Base-by-base conservation (phyloP, 2,329 filamentous ascomycete genomes). In the Elsinoe perseae region DNA sequence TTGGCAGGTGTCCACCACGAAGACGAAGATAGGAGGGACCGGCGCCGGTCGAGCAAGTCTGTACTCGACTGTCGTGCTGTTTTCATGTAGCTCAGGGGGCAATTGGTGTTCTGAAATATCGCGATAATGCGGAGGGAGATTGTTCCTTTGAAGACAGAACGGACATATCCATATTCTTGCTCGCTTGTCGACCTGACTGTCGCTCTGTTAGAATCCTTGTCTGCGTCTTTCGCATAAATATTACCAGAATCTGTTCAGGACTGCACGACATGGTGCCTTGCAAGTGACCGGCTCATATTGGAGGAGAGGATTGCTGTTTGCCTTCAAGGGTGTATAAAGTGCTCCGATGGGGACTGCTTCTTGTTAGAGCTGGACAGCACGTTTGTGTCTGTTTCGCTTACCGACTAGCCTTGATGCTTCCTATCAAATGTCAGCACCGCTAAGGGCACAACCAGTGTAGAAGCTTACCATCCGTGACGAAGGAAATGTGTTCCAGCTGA, bases 401-500 rank as follows among this genome's bases (percentile, higher is more conserved):
- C 69, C 69, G 61, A 96, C 91, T 55, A 96, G 83, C 60, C 91
- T 83, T 59, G 90, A 95, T 57, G 91, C 91, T 84, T 96, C 91
- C 88, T 95, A 65, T n/a, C 28, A 52, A 2, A 12, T 4, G 27
- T 56, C 28, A 58, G 58, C 42, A 32, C 55, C 30, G 44, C 28
- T 21, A 14, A 56, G 54, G 57, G 53, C 43, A 52, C 30, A 40
- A 1, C 16, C 28, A 16, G 10, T 23, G 43, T 9, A 16, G 20
- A 14, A 12, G 18, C 42, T 32, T 56, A 56, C 60, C 90, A 98
- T 96, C 71, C 93, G 89, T 68, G 92, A 92, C 77, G 91, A 96
- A 50, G 93, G 93, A 68, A 98, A 95, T 60, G 95, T 95, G 71
- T 98, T 98, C 93, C 93, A 98, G 75, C 92, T 96, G 63, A 98